Evolutionary conservation across 192 early-diverging fungal genomes (phyloP).

Genomic region (Coemansia sp.): DNA sequence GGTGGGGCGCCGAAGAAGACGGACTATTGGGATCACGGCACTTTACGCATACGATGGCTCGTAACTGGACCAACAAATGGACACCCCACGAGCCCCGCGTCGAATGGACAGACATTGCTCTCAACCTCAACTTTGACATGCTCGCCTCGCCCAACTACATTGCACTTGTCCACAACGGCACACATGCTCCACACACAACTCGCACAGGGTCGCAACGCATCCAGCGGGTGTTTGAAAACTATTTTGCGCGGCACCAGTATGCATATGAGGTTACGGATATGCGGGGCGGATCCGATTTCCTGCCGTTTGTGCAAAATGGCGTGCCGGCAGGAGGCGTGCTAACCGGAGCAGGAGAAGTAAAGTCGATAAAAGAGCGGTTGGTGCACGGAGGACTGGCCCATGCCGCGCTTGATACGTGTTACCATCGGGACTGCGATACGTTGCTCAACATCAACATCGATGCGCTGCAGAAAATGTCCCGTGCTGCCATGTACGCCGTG

Average conservation of each 20-base stretch:
- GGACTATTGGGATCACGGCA: conserved; percentile 66
- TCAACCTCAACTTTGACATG: conserved; percentile 75
- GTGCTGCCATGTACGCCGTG: conserved; percentile 53
- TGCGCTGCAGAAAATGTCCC: conserved; percentile 55
- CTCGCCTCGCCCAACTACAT: conserved; percentile 73
- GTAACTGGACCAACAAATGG: conserved; percentile 46
- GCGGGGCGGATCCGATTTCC: conserved; percentile 64
- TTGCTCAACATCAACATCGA: conserved; percentile 63
- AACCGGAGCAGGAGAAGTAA: conserved; percentile 63
- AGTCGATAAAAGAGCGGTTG: conserved; percentile 57
- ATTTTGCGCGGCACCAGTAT: conserved; percentile 53
- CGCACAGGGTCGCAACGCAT: conserved; percentile 58
- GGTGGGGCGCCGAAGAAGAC: conserved; percentile 75
- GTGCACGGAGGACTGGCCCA: conserved; percentile 66
- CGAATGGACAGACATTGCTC: conserved; percentile 53
- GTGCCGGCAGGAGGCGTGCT: conserved; percentile 65
- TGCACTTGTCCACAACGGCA: conserved; percentile 62
- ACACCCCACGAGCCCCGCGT: conserved; percentile 30
- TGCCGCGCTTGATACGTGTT: conserved; percentile 66
- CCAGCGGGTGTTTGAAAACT: conserved; percentile 61
- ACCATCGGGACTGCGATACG: conserved; percentile 69
- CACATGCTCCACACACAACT: conserved; percentile 58
- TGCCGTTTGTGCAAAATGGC: conserved; percentile 66
- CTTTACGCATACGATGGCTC: conserved; percentile 56
- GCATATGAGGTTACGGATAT: conserved; percentile 60